Evolutionary conservation across 2,329 filamentous ascomycete genomes (phyloP), one percentile per base, ranked within the genome.

Genomic region (Clonostachys chloroleuca): DNA sequence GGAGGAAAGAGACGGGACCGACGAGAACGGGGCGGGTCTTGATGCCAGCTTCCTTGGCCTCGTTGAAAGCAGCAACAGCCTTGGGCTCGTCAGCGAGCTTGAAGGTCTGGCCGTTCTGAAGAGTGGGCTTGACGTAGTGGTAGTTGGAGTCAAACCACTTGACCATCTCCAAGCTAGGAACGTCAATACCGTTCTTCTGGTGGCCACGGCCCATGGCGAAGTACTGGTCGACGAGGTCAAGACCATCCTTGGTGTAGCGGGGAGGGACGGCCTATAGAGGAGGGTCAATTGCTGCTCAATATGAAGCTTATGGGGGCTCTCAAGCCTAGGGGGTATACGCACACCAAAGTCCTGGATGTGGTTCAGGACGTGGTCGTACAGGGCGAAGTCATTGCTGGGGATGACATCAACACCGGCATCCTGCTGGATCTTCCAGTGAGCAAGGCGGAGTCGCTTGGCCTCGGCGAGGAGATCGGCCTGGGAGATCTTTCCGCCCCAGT

Each of bases 101-200:
- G 86, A 99, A 99, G 66, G 81, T 86, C 83, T 99, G 94, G 81
- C 89, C 87, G 77, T 96, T 86, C 76, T 96, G 91, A 58, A 99
- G 84, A 54, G 94, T 96, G 56, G 94, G 94, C 86, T 97, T 97
- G 77, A 97, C 94, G 74, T 99, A 99, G 83, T 97, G 94, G 86
- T 99, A 99, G 87, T 99, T 99, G 57, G 91, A 96, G 82, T 99
- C 94, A 69, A 99, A 99, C 94, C 94, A 99, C 83, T 99, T 99
- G 64, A 99, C 94, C 94, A 99, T 99, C 83, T 99, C 94, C 74
- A 96, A 78, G 65, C 81, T 83, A 60, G 92, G 90, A 57, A 97
- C 94, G 73, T 99, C 94, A 61, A 97, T 81, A 71, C 89, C 83
- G 66, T 85, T 83, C 84, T 90, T 95, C 78, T 99, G 94, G 77